These are phyloP conservation scores for Plasmodium vivax DNA, from an alignment of 169 alveolate genomes.

Conservation along the genomic window DNA sequence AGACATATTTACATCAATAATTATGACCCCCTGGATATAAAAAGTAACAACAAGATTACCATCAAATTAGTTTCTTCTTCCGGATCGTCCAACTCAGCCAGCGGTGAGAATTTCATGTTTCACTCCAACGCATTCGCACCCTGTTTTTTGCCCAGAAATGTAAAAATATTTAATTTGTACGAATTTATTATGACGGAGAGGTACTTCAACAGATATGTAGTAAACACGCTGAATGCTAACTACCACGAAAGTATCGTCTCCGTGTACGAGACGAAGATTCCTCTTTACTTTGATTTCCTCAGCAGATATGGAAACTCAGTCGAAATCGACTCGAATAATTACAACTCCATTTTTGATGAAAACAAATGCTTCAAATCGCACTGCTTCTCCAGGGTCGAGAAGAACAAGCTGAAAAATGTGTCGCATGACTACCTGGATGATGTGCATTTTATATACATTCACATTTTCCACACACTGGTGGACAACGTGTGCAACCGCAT, in stretches of 20 bases:
- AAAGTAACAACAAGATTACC: conserved; percentile 75
- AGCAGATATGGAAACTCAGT: conserved; percentile 74
- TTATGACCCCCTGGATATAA: conserved; percentile 68
- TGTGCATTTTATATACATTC: conserved; percentile 32
- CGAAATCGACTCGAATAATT: conserved; percentile 56
- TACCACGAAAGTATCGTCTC: conserved; percentile 74
- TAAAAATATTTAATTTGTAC: conserved; percentile 68
- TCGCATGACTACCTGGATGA: conserved; percentile 56
- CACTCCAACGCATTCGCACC: conserved; percentile 75
- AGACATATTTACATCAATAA: conserved; percentile 64
- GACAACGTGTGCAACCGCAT: conserved; percentile 56
- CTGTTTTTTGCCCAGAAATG: conserved; percentile 76
- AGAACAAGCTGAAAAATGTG: conserved; percentile 16
- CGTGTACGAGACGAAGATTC: conserved; percentile 69
- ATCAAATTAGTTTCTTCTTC: conserved; percentile 79
- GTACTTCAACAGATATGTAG: conserved; percentile 75
- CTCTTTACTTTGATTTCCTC: conserved; percentile 52
- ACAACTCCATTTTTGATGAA: conserved; percentile 61
- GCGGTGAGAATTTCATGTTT: conserved; percentile 57
- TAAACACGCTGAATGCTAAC: conserved; percentile 77
- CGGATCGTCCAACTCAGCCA: conserved; percentile 56
- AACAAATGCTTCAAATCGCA: conserved; percentile 53
- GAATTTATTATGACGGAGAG: conserved; percentile 77
- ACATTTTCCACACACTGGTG: conserved; percentile 51
- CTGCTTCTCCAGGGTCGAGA: conserved; percentile 49